Evolutionary conservation across 78 protist species (phyloP), one percentile per base, ranked within the genome.

Genomic region (Cavenderia fasciculata): DNA sequence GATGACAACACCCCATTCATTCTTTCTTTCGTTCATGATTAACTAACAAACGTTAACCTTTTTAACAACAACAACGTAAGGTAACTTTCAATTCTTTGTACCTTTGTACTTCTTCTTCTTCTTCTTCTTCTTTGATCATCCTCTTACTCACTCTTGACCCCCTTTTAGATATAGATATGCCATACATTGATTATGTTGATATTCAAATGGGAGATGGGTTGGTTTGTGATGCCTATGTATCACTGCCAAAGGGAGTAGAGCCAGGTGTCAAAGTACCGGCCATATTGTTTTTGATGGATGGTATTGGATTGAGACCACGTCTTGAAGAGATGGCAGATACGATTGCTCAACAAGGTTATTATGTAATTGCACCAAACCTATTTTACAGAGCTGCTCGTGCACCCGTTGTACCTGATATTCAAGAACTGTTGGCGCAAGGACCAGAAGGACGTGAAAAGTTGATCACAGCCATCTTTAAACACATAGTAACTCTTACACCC

Each of bases 241-340:
- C 90, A 38, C 14, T 10, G 44, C 90, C 90, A 65, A 21, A 49
- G n/a, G 90, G 57, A 16, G 73, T n/a, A n/a, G n/a, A n/a, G n/a
- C n/a, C n/a, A n/a, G n/a, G n/a, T n/a, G n/a, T n/a, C n/a, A n/a
- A n/a, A n/a, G n/a, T 43, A 19, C 74, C 74, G 1, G 43, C 46
- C 14, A 59, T 82, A 11, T 29, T 82, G 21, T 68, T 65, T 69
- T 34, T 68, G 2, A 82, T 82, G 76, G 90, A 82, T 57, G 78
- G 71, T 8, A 52, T 82, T 44, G 90, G 90, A 14, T 44, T 82
- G 51, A 51, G 90, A 34, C 69, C 74, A 40, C 8, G 34, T 10
- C 7, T 82, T 6, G 43, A 82, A 23, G 19, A 57, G 1, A 68
- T 82, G 90, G 90, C 51, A 0, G 57, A 82, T 25, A 3, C 40